phyloP scores from a whole-genome alignment of 306 rosid species.

The Malus fusca region DNA sequence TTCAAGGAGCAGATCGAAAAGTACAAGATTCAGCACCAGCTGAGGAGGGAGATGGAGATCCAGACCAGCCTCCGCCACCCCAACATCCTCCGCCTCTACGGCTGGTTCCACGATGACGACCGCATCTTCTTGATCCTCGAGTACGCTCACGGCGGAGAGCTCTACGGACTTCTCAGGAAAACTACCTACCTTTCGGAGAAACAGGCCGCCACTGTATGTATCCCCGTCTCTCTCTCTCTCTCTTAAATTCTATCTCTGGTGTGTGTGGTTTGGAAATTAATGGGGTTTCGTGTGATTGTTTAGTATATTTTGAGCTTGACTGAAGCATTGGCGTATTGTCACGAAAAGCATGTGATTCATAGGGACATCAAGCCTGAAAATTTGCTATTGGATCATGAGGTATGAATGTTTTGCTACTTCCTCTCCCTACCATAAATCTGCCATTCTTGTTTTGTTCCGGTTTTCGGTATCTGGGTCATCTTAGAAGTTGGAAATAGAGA shows the following conservation, averaged over 20 bases:
- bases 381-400: conserved; percentile 86
- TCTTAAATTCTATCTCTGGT: not conserved
- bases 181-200: conserved; percentile 43
- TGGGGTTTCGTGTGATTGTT: conserved; percentile 10
- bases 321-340: conserved; percentile 80
- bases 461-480: not conserved
- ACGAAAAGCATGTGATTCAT: conserved; percentile 86
- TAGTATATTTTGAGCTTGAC: conserved; percentile 78
- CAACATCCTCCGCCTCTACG: conserved; percentile 59
- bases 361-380: conserved; percentile 94
- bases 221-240: not conserved
- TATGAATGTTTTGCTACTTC: not conserved
- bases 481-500: not conserved
- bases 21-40: conserved; percentile 60
- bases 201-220: conserved; percentile 63
- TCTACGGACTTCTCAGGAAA: conserved; percentile 52
- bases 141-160: conserved; percentile 82
- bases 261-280: not conserved
- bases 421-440: not conserved
- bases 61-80: conserved; percentile 59
- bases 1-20: conserved; percentile 69
- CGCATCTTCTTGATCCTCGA: conserved; percentile 75
- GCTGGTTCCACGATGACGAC: conserved; percentile 79
- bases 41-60: conserved; percentile 77
- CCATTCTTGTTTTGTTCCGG: not conserved